These are phyloP conservation scores for Discostella stelligeroides DNA, from an alignment of 108 stramenopile species.

Conservation along the genomic window DNA sequence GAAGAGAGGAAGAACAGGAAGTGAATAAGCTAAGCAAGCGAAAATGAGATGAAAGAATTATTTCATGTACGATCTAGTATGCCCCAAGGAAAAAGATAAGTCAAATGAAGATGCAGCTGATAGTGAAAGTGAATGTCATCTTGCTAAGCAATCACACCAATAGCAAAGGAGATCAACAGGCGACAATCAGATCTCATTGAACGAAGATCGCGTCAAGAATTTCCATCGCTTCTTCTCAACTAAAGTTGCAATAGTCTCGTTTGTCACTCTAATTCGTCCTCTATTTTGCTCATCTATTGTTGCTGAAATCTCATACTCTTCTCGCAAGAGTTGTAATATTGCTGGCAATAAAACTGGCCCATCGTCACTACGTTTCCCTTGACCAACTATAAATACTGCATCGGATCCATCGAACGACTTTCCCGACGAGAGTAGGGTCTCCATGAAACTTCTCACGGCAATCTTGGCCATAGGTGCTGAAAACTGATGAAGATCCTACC, in stretches of 20 bases:
- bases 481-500: constrained; percentile 69
- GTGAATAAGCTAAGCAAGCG: too few relatives aligned
- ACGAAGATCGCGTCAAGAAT: not conserved
- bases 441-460: constrained; percentile 67
- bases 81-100: too few relatives aligned
- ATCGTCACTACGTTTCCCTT: constrained; percentile 58
- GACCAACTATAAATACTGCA: constrained; percentile 67
- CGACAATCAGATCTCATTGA: too few relatives aligned
- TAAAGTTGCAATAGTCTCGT: constrained; percentile 31
- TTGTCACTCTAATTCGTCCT: constrained; percentile 54
- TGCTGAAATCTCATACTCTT: constrained; percentile 53
- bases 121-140: too few relatives aligned
- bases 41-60: too few relatives aligned
- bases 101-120: too few relatives aligned
- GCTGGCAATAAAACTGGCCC: constrained; percentile 54
- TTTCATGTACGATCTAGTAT: too few relatives aligned
- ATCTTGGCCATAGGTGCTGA: constrained; percentile 68
- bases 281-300: constrained; percentile 50
- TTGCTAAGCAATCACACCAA: too few relatives aligned
- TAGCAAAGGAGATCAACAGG: too few relatives aligned
- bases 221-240: constrained; percentile 28
- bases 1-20: not conserved
- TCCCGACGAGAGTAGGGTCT: constrained; percentile 32
- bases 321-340: constrained; percentile 32
- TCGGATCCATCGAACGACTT: constrained; percentile 27